Percentiles rank a stretch among this genome's conserved stretches.
Conservation (phyloP, 1,284 basidiomycete genomes). For the Agaricales sp. region DNA sequence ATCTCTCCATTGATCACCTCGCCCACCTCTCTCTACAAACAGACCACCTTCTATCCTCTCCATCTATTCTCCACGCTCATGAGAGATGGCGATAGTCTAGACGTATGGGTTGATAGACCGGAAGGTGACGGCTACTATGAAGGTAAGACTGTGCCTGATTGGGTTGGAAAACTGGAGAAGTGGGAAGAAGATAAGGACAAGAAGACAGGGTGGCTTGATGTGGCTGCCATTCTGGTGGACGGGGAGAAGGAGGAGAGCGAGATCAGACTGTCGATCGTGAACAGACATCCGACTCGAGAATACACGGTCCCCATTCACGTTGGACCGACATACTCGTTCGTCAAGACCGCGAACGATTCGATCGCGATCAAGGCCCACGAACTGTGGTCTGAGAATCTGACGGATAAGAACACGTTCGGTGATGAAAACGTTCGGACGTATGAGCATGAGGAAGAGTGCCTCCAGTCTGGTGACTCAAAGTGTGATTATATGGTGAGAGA, state of each 20-base stretch:
- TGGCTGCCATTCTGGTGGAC: constrained; percentile 31
- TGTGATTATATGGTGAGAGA: constrained; percentile 29
- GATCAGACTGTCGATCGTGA: constrained; percentile 38
- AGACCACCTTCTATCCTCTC: constrained; percentile 44
- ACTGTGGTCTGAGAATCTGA: constrained; percentile 32
- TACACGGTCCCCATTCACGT: constrained; percentile 28
- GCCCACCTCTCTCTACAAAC: constrained; percentile 34
- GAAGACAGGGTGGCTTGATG: constrained; percentile 33
- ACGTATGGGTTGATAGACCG: constrained; percentile 29
- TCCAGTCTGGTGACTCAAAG: no score
- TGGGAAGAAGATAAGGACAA: constrained; percentile 24
- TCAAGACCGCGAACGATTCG: constrained; percentile 12
- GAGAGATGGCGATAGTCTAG: constrained; percentile 32
- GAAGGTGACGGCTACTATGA: constrained; percentile 19
- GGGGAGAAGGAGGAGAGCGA: constrained; percentile 16
- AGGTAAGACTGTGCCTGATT: constrained; percentile 38
- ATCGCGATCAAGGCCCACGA: constrained; percentile 35
- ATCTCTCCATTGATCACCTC: constrained; percentile 41
- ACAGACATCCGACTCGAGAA: constrained; percentile 25
- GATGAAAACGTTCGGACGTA: constrained; percentile 29
- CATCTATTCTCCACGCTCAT: constrained; percentile 45
- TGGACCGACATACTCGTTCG: constrained; percentile 18
- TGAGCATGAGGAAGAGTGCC: constrained; percentile 19
- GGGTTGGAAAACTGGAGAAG: constrained; percentile 28
- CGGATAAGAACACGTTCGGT: constrained; percentile 30